Base-by-base conservation (phyloP, 345 rosid species). In the Pugionium dolabratum region DNA sequence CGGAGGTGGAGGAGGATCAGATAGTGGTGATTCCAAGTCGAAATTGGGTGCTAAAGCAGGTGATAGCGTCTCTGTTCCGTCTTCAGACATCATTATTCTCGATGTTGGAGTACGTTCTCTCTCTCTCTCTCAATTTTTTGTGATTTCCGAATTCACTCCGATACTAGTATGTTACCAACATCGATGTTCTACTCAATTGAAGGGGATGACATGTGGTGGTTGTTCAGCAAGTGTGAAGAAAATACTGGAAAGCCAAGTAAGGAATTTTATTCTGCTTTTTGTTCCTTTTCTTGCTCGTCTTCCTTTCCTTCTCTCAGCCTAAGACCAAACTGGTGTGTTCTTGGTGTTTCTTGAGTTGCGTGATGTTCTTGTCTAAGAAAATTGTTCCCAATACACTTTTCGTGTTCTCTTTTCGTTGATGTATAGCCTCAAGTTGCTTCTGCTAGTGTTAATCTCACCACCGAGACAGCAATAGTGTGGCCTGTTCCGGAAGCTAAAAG, bases 141-240 rank as follows among this genome's bases (percentile, higher is more conserved):
- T 57, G 35, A 8, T 57, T 43, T 42, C 18, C 7, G 6, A 51
- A 29, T 60, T 52, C 26, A 53, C 1, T 36, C 9, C 52, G 9
- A 4, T 27, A 1, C 2, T 56, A 42, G 26, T 11, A 27, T 62
- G 26, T 55, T 50, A 42, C 36, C 48, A 37, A 49, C 42, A 48
- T 64, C 5, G 43, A 6, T 54, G 56, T 51, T 41, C 7, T 49
- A 27, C 55, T 51, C 50, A 3, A 64, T 48, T 64, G 55, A 52
- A 90, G 99, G 97, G 99, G 74, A 94, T 94, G 99, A 79, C 88
- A 1, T 94, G 99, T 62, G 99, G 99, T n/a, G 99, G 97, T 63
- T 94, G 99, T 64, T 96, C 95, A 4, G 89, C 97, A 3, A 94
- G 96, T 69, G 99, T 94, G 57, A 94, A 90, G 81, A 88, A 82